Evolutionary conservation across 768 basidiomycete species (phyloP), one percentile per base, ranked within the genome.

Genomic region (Lentinula aciculospora): DNA sequence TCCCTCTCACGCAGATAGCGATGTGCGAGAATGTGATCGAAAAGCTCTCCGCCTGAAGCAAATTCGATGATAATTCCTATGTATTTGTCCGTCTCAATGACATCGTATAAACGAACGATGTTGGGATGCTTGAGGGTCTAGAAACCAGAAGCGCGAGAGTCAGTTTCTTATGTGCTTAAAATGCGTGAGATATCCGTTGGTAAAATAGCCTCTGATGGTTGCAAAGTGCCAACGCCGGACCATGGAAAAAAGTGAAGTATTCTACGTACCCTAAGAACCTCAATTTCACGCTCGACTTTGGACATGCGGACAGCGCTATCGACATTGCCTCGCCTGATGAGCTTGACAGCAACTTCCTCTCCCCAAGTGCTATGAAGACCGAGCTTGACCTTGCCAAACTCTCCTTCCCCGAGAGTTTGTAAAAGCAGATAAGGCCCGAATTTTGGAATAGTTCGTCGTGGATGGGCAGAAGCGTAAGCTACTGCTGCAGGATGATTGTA

Each of bases 31-130:
- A 99, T 99, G 72, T 98, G 93, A 73, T 99, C 97, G 72, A 99
- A 98, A 21, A 99, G 85, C 70, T 99, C 97, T 57, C 97, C 97
- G 54, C 97, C 97, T 1, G 93, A 94, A 34, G 97, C 97, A 66
- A 96, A 98, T 71, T 98, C 97, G 61, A 99, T 84, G 64, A 99
- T 96, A 68, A 99, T 99, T 36, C 97, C 97, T 65, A 99, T 98
- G 74, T 98, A 98, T 72, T 97, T 98, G 78, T 98, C 97, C 1
- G 97, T 98, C 71, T 98, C 95, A 63, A 99, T 97, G 21, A 98
- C 95, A 68, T 99, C 97, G 81, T 96, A 98, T 45, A 98, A 77
- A 9, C 94, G 87, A 34, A 98, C 97, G 72, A 99, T 98, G 71
- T 98, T 98, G 0, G 97, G 97, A 64, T 99, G 97, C 69, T 94